These are phyloP conservation scores for Scheffersomyces parashehatae DNA, from an alignment of 1,139 yeast species.

Conservation along the genomic window DNA sequence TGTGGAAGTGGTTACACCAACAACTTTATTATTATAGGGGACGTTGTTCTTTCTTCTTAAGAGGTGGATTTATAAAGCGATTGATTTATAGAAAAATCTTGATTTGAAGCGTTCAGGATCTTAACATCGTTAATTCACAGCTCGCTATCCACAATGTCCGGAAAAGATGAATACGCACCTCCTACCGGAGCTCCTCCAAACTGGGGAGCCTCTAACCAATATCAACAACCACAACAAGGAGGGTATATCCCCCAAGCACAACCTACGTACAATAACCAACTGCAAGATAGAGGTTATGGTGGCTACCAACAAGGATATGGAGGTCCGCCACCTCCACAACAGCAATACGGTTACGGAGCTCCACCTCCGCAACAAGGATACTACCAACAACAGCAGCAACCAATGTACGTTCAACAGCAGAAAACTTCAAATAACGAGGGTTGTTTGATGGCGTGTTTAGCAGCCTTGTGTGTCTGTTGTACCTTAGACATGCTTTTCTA, in stretches of 20 bases:
- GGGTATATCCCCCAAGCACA: conserved; percentile 39
- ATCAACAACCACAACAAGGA: conserved; percentile 4
- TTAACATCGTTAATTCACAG: neutral
- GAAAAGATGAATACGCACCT: conserved; percentile 26
- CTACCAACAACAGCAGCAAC: conserved; percentile 59
- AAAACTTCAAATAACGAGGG: conserved; percentile 41
- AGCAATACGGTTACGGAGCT: conserved; percentile 21
- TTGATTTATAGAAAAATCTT: too few relatives aligned
- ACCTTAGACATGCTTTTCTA: conserved; percentile 67
- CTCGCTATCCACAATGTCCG: conserved; percentile 7
- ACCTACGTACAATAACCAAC: conserved; percentile 30
- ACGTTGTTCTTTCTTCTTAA: too few relatives aligned
- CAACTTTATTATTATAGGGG: too few relatives aligned
- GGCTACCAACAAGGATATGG: conserved; percentile 27
- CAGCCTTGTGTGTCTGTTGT: conserved; percentile 73
- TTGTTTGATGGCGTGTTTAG: conserved; percentile 70
- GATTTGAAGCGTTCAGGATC: neutral
- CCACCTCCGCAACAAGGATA: conserved; percentile 18
- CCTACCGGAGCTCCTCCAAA: conserved; percentile 53
- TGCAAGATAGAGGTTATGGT: conserved; percentile 38
- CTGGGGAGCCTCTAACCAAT: conserved; percentile 27
- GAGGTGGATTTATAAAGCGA: too few relatives aligned
- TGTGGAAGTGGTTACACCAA: too few relatives aligned
- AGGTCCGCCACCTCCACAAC: conserved; percentile 5
- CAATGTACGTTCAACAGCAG: conserved; percentile 65